Conservation (phyloP, 2,329 filamentous ascomycete species). For the Exserohilum turcica region DNA sequence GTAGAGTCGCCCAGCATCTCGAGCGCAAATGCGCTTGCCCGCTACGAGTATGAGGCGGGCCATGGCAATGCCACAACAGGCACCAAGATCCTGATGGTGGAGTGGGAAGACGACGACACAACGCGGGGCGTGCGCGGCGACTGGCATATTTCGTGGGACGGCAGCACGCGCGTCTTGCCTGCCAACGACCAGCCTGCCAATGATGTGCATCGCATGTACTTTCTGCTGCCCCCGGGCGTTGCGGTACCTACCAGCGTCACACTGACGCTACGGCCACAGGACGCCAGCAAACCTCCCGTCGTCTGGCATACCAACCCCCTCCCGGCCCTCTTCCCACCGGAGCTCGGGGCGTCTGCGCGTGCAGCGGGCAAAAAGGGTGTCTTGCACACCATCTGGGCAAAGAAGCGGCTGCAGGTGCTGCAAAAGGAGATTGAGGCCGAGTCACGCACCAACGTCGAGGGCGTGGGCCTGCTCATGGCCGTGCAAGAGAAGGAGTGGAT, state of each 20-base stretch:
- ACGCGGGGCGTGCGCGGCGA: conserved; percentile 56
- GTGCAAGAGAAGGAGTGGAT: conserved; percentile 86
- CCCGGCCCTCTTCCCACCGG: conserved; percentile 83
- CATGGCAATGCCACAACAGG: conserved; percentile 71
- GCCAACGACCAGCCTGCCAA: conserved; percentile 61
- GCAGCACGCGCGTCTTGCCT: conserved; percentile 73
- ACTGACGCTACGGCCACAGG: conserved; percentile 60
- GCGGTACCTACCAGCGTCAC: conserved; percentile 74
- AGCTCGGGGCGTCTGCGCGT: conserved; percentile 69
- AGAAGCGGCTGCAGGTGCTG: conserved; percentile 75
- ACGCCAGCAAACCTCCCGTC: conserved; percentile 50
- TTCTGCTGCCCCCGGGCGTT: conserved; percentile 74
- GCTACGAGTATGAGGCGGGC: conserved; percentile 84
- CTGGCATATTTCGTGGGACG: conserved; percentile 85
- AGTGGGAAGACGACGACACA: conserved; percentile 74
- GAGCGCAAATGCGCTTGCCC: conserved; percentile 67
- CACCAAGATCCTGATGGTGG: conserved; percentile 91
- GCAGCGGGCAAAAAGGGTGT: conserved; percentile 78
- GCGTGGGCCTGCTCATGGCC: conserved; percentile 83
- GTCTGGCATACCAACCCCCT: conserved; percentile 74
- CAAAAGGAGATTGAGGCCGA: conserved; percentile 78
- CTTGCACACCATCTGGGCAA: conserved; percentile 88
- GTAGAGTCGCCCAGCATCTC: conserved; percentile 56
- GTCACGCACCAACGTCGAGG: conserved; percentile 74
- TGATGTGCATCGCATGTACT: conserved; percentile 71